Base-by-base conservation (phyloP, 805 yeast species). In the Wickerhamomyces subpelliculosus region DNA sequence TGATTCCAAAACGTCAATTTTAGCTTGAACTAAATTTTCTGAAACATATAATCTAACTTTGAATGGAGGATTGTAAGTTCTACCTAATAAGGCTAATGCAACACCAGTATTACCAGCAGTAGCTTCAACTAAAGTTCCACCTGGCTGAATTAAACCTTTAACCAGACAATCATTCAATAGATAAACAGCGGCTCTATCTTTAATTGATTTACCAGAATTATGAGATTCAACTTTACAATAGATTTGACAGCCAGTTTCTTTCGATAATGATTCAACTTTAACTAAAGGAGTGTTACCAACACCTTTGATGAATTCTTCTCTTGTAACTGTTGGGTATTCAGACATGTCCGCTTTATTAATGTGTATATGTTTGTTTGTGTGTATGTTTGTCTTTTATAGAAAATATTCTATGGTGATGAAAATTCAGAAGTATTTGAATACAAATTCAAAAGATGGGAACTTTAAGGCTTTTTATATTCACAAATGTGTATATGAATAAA, bases 71-170 rank as follows among this genome's bases (percentile, higher is more conserved):
- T 45, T 40, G 25, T 39, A 50, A 13, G 44, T 45, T 21, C 47
- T 42, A 39, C 86, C 80, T 12, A 85, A 61, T 58, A 83, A 68
- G 1, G 93, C 86, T 47, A 84, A 63, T 2, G 90, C 81, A 12
- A 85, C 81, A 4, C 95, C 95, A 0, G 95, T 84, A 4, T 93
- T 84, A 0, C 95, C 95, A 4, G 86, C 78, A 1, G 95, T 85
- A 9, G 94, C 94, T 59, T 84, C 95, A 51, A 72, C 81, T 1
- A 84, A 74, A 13, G 76, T 63, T 44, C 84, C 89, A 1, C 80
- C 83, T 0, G 85, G 84, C 4, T 59, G 58, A 18, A 84, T 55
- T 4, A 60, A 50, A 1, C 84, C 84, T 28, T 53, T 44, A 5
- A 42, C 37, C 47, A 84, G 83, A 37, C 79, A 80, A 25, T 70